Percentiles rank a stretch among this genome's conserved stretches.
Conservation (phyloP, 2,329 filamentous ascomycete genomes). For the Epichloe baconii region DNA sequence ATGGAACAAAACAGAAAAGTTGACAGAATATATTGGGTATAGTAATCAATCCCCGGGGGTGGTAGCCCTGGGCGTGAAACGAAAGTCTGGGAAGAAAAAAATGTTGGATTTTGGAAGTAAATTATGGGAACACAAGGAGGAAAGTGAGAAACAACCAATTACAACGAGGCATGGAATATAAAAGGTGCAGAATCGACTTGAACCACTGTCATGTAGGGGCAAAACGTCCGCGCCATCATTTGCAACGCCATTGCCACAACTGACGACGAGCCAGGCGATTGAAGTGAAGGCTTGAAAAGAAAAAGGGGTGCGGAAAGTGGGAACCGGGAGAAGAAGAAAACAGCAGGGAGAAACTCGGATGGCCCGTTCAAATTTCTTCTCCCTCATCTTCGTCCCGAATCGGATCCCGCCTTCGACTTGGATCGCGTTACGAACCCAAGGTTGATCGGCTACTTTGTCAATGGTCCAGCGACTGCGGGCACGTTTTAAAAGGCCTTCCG, state of each 20-base stretch:
- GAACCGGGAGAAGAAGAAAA: not conserved
- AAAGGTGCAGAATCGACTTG: too few species aligned
- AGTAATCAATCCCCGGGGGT: not conserved
- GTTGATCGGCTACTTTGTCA: constrained; percentile 54
- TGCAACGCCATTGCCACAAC: too few species aligned
- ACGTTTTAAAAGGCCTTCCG: constrained; percentile 74
- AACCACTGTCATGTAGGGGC: too few species aligned
- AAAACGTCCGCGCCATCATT: too few species aligned
- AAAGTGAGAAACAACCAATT: too few species aligned
- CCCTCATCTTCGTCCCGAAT: constrained; percentile 48
- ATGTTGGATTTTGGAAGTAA: too few species aligned
- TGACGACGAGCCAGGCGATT: too few species aligned
- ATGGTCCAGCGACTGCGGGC: constrained; percentile 67
- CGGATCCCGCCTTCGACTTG: constrained; percentile 48
- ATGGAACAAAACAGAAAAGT: not conserved
- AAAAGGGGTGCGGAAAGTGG: too few species aligned
- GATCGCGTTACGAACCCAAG: constrained; percentile 70
- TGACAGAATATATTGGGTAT: not conserved
- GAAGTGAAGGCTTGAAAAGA: too few species aligned
- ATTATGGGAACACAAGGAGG: too few species aligned
- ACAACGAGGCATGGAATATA: too few species aligned
- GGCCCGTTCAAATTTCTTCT: constrained; percentile 30
- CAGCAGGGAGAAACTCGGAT: not conserved
- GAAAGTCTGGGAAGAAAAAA: not conserved
- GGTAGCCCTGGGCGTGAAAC: not conserved